Evolutionary conservation across 31 red algal species (phyloP).

Genomic region (Bonnemaisonia californica): DNA sequence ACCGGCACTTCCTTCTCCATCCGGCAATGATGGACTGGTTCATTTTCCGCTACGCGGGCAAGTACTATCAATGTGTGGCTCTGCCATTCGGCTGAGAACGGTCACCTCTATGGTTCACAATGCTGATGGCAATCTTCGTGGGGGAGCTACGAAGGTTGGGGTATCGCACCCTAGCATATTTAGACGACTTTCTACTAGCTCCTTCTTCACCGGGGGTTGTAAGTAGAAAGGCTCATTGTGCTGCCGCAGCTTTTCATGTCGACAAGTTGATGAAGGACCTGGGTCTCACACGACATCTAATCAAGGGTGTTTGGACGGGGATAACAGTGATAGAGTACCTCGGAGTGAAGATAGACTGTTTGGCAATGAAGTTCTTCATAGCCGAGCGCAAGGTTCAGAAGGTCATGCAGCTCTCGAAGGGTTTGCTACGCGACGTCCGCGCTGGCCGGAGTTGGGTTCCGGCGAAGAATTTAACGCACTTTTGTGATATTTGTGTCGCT

Average conservation of each 20-base stretch:
- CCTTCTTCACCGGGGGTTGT: no score
- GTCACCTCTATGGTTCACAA: not conserved
- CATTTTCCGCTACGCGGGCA: not conserved
- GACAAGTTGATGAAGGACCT: not conserved
- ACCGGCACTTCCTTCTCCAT: constrained; percentile 38
- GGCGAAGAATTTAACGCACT: no score
- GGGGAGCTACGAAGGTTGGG: not conserved
- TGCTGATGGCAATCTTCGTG: not conserved
- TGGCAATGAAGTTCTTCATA: no score
- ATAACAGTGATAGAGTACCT: no score
- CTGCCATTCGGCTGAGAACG: not conserved
- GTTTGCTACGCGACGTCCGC: no score
- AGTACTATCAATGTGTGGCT: not conserved
- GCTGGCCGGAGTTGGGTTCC: no score
- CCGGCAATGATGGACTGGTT: not conserved
- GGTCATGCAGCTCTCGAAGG: no score
- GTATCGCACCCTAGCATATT: not conserved
- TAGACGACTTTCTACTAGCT: not conserved
- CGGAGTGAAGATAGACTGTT: no score
- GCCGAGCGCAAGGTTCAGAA: no score
- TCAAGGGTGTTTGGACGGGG: not conserved
- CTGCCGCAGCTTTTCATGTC: not conserved
- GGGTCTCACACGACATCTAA: not conserved
- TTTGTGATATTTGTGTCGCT: no score
- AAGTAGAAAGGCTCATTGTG: not conserved